Conservation (phyloP, 495 filamentous ascomycete genomes). For the Massariosphaeria phaeospora region DNA sequence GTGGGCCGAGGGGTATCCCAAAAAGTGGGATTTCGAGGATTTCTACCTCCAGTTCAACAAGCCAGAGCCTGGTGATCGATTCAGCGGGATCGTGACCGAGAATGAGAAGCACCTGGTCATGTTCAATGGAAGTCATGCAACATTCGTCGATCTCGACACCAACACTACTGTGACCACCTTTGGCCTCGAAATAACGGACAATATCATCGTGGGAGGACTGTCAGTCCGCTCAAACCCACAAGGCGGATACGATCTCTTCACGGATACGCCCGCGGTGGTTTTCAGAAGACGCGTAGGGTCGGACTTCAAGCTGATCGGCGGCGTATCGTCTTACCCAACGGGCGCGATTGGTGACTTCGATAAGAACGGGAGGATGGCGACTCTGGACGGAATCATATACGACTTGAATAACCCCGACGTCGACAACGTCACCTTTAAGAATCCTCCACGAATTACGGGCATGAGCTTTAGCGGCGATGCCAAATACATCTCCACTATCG, state of each 20-base stretch:
- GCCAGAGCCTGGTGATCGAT: not conserved
- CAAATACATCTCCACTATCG: not conserved
- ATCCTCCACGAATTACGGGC: not conserved
- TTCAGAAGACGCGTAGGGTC: not conserved
- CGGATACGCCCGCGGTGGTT: not conserved
- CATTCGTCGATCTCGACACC: conserved; percentile 1
- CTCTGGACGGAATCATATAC: not conserved
- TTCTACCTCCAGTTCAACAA: not conserved
- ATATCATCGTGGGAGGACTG: not conserved
- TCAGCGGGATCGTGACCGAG: conserved; percentile 3
- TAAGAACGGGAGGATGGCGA: conserved; percentile 3
- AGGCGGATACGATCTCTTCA: conserved; percentile 7
- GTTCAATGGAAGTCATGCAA: conserved; percentile 9
- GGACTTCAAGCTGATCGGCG: not conserved
- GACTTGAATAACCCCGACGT: not conserved
- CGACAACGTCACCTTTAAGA: not conserved
- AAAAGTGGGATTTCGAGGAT: conserved; percentile 3
- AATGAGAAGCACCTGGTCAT: conserved; percentile 2
- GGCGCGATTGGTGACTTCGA: not conserved
- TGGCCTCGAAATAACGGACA: not conserved
- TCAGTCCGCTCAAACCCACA: not conserved
- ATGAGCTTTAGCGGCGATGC: conserved; percentile 6
- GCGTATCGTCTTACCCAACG: not conserved
- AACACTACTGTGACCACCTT: not conserved
- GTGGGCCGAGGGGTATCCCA: conserved; percentile 5